Conservation (phyloP, 2,329 filamentous ascomycete genomes). For the Penicillium sp. region DNA sequence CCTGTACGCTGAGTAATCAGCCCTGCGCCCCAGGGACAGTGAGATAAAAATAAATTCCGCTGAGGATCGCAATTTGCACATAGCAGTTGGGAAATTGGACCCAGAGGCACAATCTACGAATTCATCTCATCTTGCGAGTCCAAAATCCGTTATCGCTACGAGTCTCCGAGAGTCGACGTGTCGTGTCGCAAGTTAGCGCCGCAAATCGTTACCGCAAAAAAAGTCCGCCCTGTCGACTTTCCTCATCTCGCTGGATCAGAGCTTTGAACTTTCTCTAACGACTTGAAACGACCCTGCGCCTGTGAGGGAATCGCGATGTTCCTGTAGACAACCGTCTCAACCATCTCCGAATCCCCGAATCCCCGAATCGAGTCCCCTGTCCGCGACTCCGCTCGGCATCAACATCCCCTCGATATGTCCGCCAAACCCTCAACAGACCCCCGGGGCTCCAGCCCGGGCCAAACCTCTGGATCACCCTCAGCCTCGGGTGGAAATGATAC, state of each 20-base stretch:
- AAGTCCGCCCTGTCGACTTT: not conserved
- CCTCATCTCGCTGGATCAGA: not conserved
- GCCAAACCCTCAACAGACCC: constrained; percentile 28
- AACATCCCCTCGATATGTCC: constrained; percentile 23
- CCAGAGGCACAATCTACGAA: too few relatives aligned
- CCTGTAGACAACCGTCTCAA: constrained; percentile 8
- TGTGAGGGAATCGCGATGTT: constrained; percentile 14
- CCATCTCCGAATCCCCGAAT: not conserved
- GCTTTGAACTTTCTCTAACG: not conserved
- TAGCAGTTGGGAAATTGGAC: too few relatives aligned
- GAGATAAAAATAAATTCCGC: too few relatives aligned
- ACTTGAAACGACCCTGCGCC: constrained; percentile 4
- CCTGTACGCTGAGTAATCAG: too few relatives aligned
- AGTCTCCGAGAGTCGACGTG: not conserved
- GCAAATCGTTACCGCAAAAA: constrained; percentile 3
- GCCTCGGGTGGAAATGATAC: constrained; percentile 33
- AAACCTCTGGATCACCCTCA: constrained; percentile 28
- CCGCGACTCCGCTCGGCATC: constrained; percentile 1
- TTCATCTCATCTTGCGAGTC: too few relatives aligned
- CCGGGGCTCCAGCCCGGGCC: constrained; percentile 24
- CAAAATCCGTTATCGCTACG: too few relatives aligned
- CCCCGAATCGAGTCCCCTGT: constrained; percentile 14
- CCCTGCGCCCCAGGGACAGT: too few relatives aligned
- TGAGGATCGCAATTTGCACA: too few relatives aligned
- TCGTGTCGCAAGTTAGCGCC: constrained; percentile 8